These are phyloP conservation scores for Petunia hybrid DNA, from an alignment of 305 asterid genomes.

Conservation along the genomic window DNA sequence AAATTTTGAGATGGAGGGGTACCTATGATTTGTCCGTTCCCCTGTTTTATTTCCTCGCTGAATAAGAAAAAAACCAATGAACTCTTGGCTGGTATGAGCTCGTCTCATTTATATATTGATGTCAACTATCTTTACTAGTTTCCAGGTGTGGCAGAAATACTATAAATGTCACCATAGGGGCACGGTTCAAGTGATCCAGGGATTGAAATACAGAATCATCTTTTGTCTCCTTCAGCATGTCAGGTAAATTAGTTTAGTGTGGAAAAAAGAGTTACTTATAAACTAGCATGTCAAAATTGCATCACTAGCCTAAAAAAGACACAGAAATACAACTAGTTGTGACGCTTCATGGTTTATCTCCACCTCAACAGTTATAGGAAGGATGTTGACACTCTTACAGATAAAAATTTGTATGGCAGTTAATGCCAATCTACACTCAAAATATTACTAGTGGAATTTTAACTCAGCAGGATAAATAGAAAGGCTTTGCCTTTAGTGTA, in stretches of 20 bases:
- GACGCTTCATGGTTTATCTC: neutral
- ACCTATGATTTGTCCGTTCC: too few relatives aligned
- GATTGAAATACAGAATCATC: neutral
- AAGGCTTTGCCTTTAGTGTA: conserved; percentile 35
- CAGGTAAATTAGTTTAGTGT: conserved; percentile 3
- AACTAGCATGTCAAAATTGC: conserved; percentile 13
- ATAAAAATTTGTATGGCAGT: neutral
- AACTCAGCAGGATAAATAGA: conserved; percentile 29
- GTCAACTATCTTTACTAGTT: neutral
- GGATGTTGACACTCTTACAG: neutral
- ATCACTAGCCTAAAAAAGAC: neutral
- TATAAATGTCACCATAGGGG: neutral
- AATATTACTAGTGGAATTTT: conserved; percentile 8
- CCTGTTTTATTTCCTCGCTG: too few relatives aligned
- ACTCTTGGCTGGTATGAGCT: too few relatives aligned
- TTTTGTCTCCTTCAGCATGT: neutral
- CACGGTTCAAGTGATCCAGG: neutral
- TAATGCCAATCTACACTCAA: conserved; percentile 3
- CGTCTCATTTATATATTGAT: too few relatives aligned
- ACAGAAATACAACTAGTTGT: neutral
- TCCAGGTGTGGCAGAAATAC: neutral
- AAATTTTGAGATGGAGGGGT: too few relatives aligned
- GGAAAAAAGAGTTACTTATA: neutral
- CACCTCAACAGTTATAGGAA: neutral
- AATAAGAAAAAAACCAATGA: too few relatives aligned